Evolutionary conservation across 768 basidiomycete genomes (phyloP).

Genomic region (Tubosaeta sp.): DNA sequence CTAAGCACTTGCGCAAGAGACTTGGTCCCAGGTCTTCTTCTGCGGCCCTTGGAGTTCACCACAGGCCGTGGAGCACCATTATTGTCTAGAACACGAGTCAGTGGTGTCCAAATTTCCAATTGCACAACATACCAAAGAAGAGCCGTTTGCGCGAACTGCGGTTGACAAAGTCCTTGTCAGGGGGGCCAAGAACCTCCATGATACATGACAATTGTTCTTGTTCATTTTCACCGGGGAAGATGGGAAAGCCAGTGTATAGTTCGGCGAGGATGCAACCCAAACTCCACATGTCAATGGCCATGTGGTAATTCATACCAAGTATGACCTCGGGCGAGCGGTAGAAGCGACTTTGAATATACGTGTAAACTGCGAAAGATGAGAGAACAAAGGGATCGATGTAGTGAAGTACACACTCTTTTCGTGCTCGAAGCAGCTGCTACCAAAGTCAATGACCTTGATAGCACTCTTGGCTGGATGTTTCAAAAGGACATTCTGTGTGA

Average conservation of each 20-base stretch:
- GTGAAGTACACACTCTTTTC: conserved; percentile 79
- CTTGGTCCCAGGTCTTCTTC: conserved; percentile 88
- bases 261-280: conserved; percentile 97
- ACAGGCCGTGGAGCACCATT: conserved; percentile 91
- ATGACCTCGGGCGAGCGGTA: conserved; percentile 99
- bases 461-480: conserved; percentile 94
- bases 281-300: conserved; percentile 99
- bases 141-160: conserved; percentile 89
- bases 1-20: conserved; percentile 84
- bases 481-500: conserved; percentile 80
- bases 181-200: conserved; percentile 97
- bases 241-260: conserved; percentile 94
- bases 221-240: conserved; percentile 99
- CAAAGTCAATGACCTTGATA: conserved; percentile 98
- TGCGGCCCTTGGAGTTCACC: conserved; percentile 93
- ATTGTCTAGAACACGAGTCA: conserved; percentile 54
- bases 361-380: conserved; percentile 68
- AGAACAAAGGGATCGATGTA: not conserved
- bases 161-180: conserved; percentile 93
- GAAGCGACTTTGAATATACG: conserved; percentile 98
- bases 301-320: conserved; percentile 97
- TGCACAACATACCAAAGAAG: conserved; percentile 76
- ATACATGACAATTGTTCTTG: conserved; percentile 98
- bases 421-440: conserved; percentile 96
- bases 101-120: not conserved